These are phyloP conservation scores for Astrothelium subdiscretum DNA, from an alignment of 495 filamentous ascomycete genomes.

Conservation along the genomic window DNA sequence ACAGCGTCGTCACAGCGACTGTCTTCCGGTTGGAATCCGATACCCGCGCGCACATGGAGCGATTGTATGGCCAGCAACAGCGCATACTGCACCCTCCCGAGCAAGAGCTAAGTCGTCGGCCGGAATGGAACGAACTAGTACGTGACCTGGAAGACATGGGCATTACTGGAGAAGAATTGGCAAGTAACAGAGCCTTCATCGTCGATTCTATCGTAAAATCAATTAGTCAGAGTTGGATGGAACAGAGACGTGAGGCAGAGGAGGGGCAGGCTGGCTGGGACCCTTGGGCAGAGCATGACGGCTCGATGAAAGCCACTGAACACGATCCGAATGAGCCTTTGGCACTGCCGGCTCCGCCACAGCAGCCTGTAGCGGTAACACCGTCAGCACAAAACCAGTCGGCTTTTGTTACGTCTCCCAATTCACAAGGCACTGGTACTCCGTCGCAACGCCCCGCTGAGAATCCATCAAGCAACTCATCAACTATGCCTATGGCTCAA, in stretches of 20 bases:
- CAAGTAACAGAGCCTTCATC: slow-evolving; percentile 15
- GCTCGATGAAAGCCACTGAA: background rate
- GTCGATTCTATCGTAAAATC: slow-evolving; percentile 16
- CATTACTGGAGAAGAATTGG: slow-evolving; percentile 6
- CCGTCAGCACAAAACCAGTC: background rate
- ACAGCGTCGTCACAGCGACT: slow-evolving; percentile 4
- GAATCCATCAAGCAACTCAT: background rate
- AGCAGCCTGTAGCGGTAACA: background rate
- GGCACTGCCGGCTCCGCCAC: background rate
- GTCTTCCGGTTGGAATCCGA: background rate
- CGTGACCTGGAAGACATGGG: slow-evolving; percentile 19
- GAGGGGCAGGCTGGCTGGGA: background rate
- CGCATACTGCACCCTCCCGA: slow-evolving; percentile 1
- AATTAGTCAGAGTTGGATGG: slow-evolving; percentile 15
- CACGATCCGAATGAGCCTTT: background rate
- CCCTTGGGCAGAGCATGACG: background rate
- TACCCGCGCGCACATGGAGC: background rate
- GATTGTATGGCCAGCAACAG: background rate
- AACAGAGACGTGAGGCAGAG: slow-evolving; percentile 5
- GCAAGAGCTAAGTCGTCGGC: slow-evolving; percentile 1
- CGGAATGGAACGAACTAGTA: slow-evolving; percentile 4
- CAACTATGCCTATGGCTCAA: background rate
- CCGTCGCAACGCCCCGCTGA: background rate
- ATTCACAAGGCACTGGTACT: background rate
- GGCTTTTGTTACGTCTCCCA: background rate